Evolutionary conservation across 2,329 filamentous ascomycete genomes (phyloP).

Genomic region (Xylaria sp.): DNA sequence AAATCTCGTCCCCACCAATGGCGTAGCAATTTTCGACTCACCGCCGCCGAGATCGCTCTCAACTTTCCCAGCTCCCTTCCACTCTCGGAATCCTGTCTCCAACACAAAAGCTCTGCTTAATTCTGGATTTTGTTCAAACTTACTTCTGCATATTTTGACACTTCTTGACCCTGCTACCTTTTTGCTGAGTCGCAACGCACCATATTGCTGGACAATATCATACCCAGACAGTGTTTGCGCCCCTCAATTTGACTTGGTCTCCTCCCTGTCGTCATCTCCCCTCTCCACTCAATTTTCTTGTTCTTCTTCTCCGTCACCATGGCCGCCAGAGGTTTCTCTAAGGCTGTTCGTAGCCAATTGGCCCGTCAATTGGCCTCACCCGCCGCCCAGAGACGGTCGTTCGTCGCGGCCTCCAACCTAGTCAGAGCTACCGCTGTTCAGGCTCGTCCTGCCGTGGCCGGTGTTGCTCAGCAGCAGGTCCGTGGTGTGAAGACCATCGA

Average conservation of each 20-base stretch:
- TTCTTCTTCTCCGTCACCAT: conserved; percentile 63
- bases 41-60: conserved; percentile 48
- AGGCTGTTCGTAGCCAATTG: conserved; percentile 71
- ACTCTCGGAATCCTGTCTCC: conserved; percentile 19
- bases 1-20: conserved; percentile 33
- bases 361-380: conserved; percentile 71
- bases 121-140: conserved; percentile 24
- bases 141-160: conserved; percentile 27
- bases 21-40: conserved; percentile 42
- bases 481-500: conserved; percentile 98
- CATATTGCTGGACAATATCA: conserved; percentile 37
- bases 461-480: conserved; percentile 67
- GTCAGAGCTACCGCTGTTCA: conserved; percentile 63
- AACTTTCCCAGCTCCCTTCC: conserved; percentile 28
- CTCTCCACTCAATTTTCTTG: conserved; percentile 47
- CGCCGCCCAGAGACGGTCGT: conserved; percentile 69
- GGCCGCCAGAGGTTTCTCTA: conserved; percentile 80
- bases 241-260: conserved; percentile 34
- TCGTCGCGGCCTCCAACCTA: conserved; percentile 68
- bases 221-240: conserved; percentile 12
- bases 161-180: conserved; percentile 6
- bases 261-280: conserved; percentile 42
- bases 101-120: conserved; percentile 32
- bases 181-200: conserved; percentile 8
- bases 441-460: conserved; percentile 60